A percentile compares a stretch with the other conserved stretches of the same genome.
These are phyloP conservation scores for Russula earlei DNA, from an alignment of 768 basidiomycete species.

Conservation along the genomic window DNA sequence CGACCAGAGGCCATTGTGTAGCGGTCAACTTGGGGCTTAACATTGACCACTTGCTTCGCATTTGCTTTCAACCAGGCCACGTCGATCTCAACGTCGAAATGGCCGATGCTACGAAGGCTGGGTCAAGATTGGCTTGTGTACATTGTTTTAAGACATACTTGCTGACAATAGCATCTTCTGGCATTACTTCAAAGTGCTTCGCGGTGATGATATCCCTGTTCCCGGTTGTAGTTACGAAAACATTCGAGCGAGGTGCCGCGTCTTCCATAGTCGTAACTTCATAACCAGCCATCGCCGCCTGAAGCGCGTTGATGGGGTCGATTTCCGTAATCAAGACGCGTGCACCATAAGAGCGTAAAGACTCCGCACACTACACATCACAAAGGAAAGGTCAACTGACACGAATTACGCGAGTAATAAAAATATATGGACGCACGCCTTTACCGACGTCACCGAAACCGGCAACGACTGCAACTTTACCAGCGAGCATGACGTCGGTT, in stretches of 20 bases:
- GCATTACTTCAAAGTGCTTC: slow-evolving; percentile 90
- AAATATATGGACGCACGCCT: slow-evolving; percentile 69
- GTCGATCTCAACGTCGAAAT: slow-evolving; percentile 88
- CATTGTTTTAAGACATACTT: slow-evolving; percentile 48
- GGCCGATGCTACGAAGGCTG: slow-evolving; percentile 52
- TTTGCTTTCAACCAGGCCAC: slow-evolving; percentile 97
- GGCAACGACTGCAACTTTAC: slow-evolving; percentile 97
- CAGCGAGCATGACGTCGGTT: slow-evolving; percentile 99
- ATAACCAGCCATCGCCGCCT: slow-evolving; percentile 99
- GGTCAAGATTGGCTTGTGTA: neutral
- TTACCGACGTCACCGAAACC: slow-evolving; percentile 99
- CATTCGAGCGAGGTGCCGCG: slow-evolving; percentile 76
- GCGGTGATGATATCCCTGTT: slow-evolving; percentile 95
- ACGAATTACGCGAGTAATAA: neutral
- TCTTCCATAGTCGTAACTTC: slow-evolving; percentile 99
- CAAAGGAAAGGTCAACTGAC: neutral
- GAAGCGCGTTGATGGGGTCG: slow-evolving; percentile 99
- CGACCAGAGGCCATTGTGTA: slow-evolving; percentile 88
- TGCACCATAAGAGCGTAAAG: slow-evolving; percentile 92
- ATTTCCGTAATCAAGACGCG: slow-evolving; percentile 96
- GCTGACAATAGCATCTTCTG: slow-evolving; percentile 96
- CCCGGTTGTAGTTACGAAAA: slow-evolving; percentile 98
- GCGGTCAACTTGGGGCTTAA: slow-evolving; percentile 99
- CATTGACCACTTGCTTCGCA: slow-evolving; percentile 71
- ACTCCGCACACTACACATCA: slow-evolving; percentile 79